Base-by-base conservation (phyloP, 352 stramenopile genomes). In the Aphanomyces invadans region DNA sequence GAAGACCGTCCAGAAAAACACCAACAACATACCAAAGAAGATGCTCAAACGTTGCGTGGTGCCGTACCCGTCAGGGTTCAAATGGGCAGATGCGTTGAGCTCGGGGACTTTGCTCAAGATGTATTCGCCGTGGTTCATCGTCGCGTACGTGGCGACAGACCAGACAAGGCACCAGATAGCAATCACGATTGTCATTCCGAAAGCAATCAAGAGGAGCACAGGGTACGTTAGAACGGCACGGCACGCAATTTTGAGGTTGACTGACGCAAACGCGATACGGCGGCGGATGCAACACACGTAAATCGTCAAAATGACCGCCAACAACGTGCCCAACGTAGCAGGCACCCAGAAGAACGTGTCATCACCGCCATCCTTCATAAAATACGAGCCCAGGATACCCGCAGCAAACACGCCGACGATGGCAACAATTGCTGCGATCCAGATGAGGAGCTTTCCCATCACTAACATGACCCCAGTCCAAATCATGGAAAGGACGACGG, bases 231-330 rank as follows among this genome's bases (percentile, higher is more conserved):
- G 75, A 23, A 96, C 75, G 4, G 87, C 84, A 12, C 74, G 79
- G 56, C 89, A 80, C 15, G 81, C 87, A 12, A 90, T 80, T 53
- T 86, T 73, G 31, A 97, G 73, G 68, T 95, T 96, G 12, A 85
- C 79, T 1, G 84, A 80, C 12, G 88, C 88, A 75, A 96, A 96
- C 11, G 75, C 69, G 65, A 84, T 82, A 67, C 77, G 75, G 5
- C 46, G 29, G 38, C 77, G 75, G 53, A 85, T 83, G 68, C 77
- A 85, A 68, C 75, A 83, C 54, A 83, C 76, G 59, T 85, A 85
- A 21, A 80, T 33, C 31, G 79, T 63, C 48, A 84, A 71, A 52
- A 84, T 73, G 51, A 66, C 39, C 1, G 74, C 67, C 23, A 84
- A 78, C 48, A 84, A 65, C 42, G 74, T 72, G 25, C 63, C 71